These are phyloP conservation scores for Populus tomentosa DNA, from an alignment of 441 rosid genomes.

Conservation along the genomic window DNA sequence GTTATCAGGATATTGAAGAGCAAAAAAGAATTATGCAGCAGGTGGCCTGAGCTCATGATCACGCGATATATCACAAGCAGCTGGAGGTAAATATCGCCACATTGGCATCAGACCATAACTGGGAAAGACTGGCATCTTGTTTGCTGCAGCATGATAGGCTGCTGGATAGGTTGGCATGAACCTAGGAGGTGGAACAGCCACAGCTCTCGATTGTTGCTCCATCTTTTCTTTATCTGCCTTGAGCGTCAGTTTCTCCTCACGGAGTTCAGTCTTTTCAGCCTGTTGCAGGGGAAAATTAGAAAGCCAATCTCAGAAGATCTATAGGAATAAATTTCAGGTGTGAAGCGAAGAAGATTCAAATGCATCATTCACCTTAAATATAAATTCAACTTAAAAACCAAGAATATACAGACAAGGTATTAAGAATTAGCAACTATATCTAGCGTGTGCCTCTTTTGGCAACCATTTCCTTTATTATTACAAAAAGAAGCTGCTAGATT, in stretches of 20 bases:
- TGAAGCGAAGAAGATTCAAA: background rate
- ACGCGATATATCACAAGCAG: constrained; percentile 63
- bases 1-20: background rate
- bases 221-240: constrained; percentile 77
- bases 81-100: constrained; percentile 86
- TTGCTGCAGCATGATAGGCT: constrained; percentile 50
- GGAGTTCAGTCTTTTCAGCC: constrained; percentile 86
- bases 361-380: background rate
- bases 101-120: constrained; percentile 76
- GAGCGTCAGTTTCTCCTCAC: constrained; percentile 71
- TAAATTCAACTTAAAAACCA: background rate
- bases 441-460: background rate
- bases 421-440: background rate
- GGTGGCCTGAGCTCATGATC: constrained; percentile 94
- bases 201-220: constrained; percentile 60
- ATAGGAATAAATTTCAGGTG: background rate
- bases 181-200: constrained; percentile 52
- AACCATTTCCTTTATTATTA: background rate
- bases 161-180: constrained; percentile 57
- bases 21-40: constrained; percentile 51
- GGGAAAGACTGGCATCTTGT: constrained; percentile 69
- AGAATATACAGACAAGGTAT: background rate
- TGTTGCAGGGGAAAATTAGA: constrained; percentile 23
- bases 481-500: background rate
- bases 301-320: background rate